Conservation (phyloP, 495 filamentous ascomycete species). For the Penicillium antarcticum region DNA sequence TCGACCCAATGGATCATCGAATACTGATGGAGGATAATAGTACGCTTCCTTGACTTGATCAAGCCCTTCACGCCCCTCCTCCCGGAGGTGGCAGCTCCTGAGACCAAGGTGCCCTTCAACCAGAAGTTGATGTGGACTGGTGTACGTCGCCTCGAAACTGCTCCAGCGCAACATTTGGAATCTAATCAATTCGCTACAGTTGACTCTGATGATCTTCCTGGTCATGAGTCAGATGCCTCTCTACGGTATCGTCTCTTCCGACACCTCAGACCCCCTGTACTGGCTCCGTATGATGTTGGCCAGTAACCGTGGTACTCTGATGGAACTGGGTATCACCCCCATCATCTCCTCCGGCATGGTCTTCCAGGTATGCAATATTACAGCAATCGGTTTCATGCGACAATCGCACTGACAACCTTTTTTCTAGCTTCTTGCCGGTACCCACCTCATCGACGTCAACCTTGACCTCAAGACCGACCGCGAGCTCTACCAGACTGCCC, state of each 20-base stretch:
- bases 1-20: conserved; percentile 27
- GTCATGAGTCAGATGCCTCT: conserved; percentile 99
- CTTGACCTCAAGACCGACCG: conserved; percentile 98
- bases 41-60: conserved; percentile 98
- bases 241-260: conserved; percentile 93
- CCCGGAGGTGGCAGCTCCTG: conserved; percentile 96
- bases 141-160: conserved; percentile 40
- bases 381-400: background rate
- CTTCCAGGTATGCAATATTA: conserved; percentile 71
- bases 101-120: conserved; percentile 96
- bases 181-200: conserved; percentile 46
- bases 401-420: conserved; percentile 18
- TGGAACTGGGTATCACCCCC: conserved; percentile 98
- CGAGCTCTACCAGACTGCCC: conserved; percentile 98
- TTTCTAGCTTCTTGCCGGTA: conserved; percentile 82
- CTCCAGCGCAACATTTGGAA: conserved; percentile 3
- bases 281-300: conserved; percentile 99
- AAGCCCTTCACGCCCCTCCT: conserved; percentile 99
- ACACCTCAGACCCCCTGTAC: conserved; percentile 96
- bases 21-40: conserved; percentile 46
- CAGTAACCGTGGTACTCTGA: conserved; percentile 96
- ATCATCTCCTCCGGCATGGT: conserved; percentile 99
- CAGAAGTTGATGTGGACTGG: conserved; percentile 99
- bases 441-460: conserved; percentile 99
- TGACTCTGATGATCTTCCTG: conserved; percentile 96